phyloP scores from a whole-genome alignment of 805 yeast genomes.

The Huiozyma sinensis region DNA sequence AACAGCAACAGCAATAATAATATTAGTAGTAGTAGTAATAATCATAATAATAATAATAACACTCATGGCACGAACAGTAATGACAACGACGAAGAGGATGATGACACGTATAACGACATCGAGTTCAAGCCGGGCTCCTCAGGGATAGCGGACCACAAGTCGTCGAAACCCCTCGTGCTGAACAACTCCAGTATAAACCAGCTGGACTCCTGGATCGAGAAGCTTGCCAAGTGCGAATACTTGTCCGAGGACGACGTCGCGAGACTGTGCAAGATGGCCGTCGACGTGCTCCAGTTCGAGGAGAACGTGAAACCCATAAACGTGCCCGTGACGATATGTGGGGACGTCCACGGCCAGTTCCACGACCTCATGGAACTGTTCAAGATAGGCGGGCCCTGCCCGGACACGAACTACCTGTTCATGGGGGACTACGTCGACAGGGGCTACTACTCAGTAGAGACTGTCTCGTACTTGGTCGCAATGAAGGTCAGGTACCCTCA shows the following conservation, averaged over 20 bases:
- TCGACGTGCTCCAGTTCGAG: conserved; percentile 81
- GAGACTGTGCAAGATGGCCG: conserved; percentile 78
- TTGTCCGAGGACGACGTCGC: conserved; percentile 71
- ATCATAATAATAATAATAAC: conserved; percentile 7
- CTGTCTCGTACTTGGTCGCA: conserved; percentile 78
- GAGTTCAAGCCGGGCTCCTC: conserved; percentile 27
- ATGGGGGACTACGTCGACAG: conserved; percentile 87
- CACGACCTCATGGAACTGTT: conserved; percentile 90
- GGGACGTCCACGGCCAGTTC: conserved; percentile 94
- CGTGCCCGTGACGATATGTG: conserved; percentile 95
- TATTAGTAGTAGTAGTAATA: not conserved
- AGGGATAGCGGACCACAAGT: conserved; percentile 31
- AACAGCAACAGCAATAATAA: conserved; percentile 2
- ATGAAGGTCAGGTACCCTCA: conserved; percentile 88
- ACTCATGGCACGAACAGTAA: not conserved
- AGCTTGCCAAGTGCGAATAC: conserved; percentile 68
- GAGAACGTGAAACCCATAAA: conserved; percentile 92
- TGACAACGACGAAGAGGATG: conserved; percentile 21
- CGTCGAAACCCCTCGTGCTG: conserved; percentile 31
- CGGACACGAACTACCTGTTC: conserved; percentile 79
- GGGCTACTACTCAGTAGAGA: conserved; percentile 80
- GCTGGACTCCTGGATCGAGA: conserved; percentile 81
- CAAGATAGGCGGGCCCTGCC: conserved; percentile 90
- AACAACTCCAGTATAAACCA: conserved; percentile 45
- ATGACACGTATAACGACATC: conserved; percentile 16